These are phyloP conservation scores for Gossypium davidsonii DNA, from an alignment of 441 rosid species.

Conservation along the genomic window DNA sequence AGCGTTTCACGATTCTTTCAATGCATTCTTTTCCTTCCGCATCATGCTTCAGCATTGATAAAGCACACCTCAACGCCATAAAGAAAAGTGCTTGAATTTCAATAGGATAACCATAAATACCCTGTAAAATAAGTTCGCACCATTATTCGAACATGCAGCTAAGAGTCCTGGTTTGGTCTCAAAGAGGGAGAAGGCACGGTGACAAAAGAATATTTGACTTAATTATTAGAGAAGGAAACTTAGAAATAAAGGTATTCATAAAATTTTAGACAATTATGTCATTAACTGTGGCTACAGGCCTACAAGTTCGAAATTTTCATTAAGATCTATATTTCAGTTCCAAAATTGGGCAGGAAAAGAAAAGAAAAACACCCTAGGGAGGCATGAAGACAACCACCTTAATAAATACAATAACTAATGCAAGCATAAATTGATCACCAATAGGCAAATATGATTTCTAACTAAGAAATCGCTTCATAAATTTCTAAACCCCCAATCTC, in stretches of 20 bases:
- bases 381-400: background rate
- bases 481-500: background rate
- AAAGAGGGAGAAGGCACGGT: background rate
- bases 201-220: background rate
- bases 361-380: background rate
- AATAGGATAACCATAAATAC: slow-evolving; percentile 86
- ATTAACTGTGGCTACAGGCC: too few species aligned
- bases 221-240: background rate
- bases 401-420: background rate
- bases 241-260: background rate
- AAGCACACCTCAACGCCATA: slow-evolving; percentile 75
- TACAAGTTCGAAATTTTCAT: background rate
- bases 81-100: slow-evolving; percentile 92
- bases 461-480: background rate
- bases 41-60: slow-evolving; percentile 69
- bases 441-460: background rate
- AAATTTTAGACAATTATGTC: background rate
- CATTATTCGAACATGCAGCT: background rate
- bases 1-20: slow-evolving; percentile 75
- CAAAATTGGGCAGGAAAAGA: background rate
- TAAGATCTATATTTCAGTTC: background rate
- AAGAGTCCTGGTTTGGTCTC: background rate
- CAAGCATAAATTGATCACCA: background rate
- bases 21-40: slow-evolving; percentile 71
- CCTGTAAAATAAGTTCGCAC: slow-evolving; percentile 36